These are phyloP conservation scores for Mrakia hoshinonis DNA, from an alignment of 768 basidiomycete species.

Conservation along the genomic window DNA sequence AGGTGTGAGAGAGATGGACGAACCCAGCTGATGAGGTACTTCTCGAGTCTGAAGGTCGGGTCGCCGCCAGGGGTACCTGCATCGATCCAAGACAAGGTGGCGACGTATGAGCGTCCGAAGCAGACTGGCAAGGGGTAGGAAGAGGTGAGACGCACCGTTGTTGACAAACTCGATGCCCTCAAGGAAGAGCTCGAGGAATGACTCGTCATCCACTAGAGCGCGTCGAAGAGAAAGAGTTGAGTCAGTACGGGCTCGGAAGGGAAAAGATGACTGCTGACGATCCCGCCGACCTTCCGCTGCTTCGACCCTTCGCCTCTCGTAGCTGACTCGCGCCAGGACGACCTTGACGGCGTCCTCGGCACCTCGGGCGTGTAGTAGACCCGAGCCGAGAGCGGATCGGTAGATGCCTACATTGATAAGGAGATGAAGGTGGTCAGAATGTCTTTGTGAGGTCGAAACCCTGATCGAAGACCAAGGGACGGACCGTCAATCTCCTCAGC, in stretches of 20 bases:
- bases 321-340: constrained; percentile 57
- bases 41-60: constrained; percentile 68
- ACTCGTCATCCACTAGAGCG: constrained; percentile 8
- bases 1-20: constrained; percentile 37
- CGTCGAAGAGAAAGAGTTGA: neutral
- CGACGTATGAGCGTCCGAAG: neutral
- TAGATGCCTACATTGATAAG: constrained; percentile 48
- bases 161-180: constrained; percentile 55
- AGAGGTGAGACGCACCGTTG: constrained; percentile 48
- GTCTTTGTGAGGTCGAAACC: neutral
- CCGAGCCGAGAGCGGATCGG: constrained; percentile 51
- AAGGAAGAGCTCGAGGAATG: constrained; percentile 20
- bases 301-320: constrained; percentile 53
- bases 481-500: constrained; percentile 15
- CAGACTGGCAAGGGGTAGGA: too few species aligned
- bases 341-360: constrained; percentile 59
- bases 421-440: neutral
- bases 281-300: constrained; percentile 43
- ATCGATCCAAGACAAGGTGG: neutral
- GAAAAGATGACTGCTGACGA: neutral
- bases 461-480: neutral
- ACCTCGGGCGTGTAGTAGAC: constrained; percentile 43
- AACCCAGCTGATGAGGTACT: constrained; percentile 67
- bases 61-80: constrained; percentile 51
- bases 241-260: neutral